Percentiles rank a stretch among this genome's conserved stretches.
These are phyloP conservation scores for Fusarium albosuccineum DNA, from an alignment of 2,329 filamentous ascomycete genomes.

Conservation along the genomic window DNA sequence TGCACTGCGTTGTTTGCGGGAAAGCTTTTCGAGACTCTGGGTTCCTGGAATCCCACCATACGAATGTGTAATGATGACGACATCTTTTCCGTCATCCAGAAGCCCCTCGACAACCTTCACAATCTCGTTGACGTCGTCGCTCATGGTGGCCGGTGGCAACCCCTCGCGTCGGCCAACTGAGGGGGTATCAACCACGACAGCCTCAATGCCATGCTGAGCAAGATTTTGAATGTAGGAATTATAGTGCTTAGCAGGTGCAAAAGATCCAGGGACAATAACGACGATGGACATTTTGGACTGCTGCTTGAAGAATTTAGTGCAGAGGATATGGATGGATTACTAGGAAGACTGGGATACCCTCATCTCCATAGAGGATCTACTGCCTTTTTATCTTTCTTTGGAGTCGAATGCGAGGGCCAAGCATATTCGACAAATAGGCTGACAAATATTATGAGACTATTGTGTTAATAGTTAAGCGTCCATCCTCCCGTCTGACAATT, in stretches of 20 bases:
- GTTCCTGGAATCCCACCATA: constrained; percentile 33
- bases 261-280: constrained; percentile 28
- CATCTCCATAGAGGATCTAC: too few relatives aligned
- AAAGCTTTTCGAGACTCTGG: constrained; percentile 14
- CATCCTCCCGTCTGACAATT: too few relatives aligned
- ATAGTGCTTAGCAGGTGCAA: constrained; percentile 17
- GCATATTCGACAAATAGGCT: too few relatives aligned
- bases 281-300: constrained; percentile 7
- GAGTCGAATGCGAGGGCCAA: too few relatives aligned
- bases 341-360: too few relatives aligned
- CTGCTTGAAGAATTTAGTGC: too few relatives aligned
- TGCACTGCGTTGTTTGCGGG: constrained; percentile 1
- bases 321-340: too few relatives aligned
- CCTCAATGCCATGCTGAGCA: constrained; percentile 1
- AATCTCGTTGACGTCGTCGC: constrained; percentile 21
- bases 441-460: too few relatives aligned
- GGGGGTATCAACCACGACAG: constrained; percentile 7
- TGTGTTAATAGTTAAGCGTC: too few relatives aligned
- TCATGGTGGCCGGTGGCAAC: constrained; percentile 21
- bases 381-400: too few relatives aligned
- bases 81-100: constrained; percentile 6
- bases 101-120: constrained; percentile 10
- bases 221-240: constrained; percentile 13
- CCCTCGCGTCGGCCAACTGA: constrained; percentile 19
- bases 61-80: constrained; percentile 26